phyloP scores from a whole-genome alignment of 2,329 filamentous ascomycete species.

The Aureobasidium sp. region DNA sequence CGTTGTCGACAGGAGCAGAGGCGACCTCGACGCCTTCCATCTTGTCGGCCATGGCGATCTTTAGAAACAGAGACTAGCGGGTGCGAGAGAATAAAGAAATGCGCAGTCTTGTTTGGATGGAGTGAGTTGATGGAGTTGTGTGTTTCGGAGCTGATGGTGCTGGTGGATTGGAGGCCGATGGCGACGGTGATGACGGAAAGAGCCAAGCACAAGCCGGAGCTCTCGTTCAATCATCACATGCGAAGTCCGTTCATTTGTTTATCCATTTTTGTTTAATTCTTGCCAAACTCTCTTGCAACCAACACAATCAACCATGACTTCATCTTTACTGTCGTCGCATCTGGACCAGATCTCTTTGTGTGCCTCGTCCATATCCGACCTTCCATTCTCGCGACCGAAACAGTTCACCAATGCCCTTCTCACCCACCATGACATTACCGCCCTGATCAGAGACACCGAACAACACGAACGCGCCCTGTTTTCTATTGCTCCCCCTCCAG shows the following conservation, averaged over 20 bases:
- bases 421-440: constrained; percentile 81
- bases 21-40: constrained; percentile 39
- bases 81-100: not conserved
- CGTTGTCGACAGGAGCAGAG: constrained; percentile 11
- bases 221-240: constrained; percentile 9
- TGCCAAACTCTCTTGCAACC: not conserved
- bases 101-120: constrained; percentile 3
- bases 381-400: constrained; percentile 70
- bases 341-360: constrained; percentile 44
- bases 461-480: constrained; percentile 90
- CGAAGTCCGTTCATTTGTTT: constrained; percentile 6
- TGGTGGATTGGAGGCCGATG: not conserved
- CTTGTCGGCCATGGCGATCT: constrained; percentile 37
- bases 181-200: constrained; percentile 5
- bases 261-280: not conserved
- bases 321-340: constrained; percentile 37
- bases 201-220: not conserved
- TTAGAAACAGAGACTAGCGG: constrained; percentile 1
- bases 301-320: not conserved
- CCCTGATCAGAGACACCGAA: constrained; percentile 91
- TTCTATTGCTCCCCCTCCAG: constrained; percentile 67
- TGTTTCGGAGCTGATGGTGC: constrained; percentile 4
- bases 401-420: constrained; percentile 94
- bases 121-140: constrained; percentile 15
- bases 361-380: constrained; percentile 39